Percentiles rank a stretch among this genome's conserved stretches.
Evolutionary conservation across 768 basidiomycete genomes (phyloP).

Genomic region (Pulveroboletus sp.): DNA sequence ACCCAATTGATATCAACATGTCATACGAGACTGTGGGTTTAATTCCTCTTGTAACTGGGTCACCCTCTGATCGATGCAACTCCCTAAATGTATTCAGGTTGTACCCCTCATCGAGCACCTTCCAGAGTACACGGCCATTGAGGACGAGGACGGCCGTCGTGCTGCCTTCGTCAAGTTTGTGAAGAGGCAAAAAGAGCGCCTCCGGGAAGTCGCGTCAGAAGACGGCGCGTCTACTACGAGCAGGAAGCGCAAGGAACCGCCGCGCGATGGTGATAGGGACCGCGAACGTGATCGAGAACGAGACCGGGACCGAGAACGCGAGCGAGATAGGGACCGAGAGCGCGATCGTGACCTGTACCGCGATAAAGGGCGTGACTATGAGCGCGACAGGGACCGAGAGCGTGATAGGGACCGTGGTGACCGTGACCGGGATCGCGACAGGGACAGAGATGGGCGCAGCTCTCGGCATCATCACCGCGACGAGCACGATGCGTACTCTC

Average conservation of each 20-base stretch:
- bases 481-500: conserved; percentile 29
- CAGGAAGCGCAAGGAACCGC: conserved; percentile 74
- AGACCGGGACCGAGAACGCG: conserved; percentile 18
- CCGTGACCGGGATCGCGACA: conserved; percentile 41
- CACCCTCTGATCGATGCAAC: not conserved
- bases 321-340: conserved; percentile 27
- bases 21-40: conserved; percentile 74
- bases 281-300: conserved; percentile 39
- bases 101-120: conserved; percentile 75
- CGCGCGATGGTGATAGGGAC: conserved; percentile 44
- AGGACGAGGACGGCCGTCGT: conserved; percentile 80
- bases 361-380: conserved; percentile 33
- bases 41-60: not conserved
- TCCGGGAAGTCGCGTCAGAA: conserved; percentile 72
- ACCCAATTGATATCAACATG: conserved; percentile 69
- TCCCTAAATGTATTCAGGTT: conserved; percentile 38
- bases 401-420: conserved; percentile 38
- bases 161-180: conserved; percentile 85
- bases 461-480: conserved; percentile 35
- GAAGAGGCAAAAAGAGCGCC: conserved; percentile 87
- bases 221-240: conserved; percentile 79
- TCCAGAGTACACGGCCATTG: conserved; percentile 80
- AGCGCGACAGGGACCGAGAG: conserved; percentile 39
- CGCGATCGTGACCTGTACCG: conserved; percentile 26
- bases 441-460: conserved; percentile 37